A percentile compares a stretch with the other conserved stretches of the same genome.
Conservation (phyloP, 768 basidiomycete genomes). For the Tulasnella sp. region DNA sequence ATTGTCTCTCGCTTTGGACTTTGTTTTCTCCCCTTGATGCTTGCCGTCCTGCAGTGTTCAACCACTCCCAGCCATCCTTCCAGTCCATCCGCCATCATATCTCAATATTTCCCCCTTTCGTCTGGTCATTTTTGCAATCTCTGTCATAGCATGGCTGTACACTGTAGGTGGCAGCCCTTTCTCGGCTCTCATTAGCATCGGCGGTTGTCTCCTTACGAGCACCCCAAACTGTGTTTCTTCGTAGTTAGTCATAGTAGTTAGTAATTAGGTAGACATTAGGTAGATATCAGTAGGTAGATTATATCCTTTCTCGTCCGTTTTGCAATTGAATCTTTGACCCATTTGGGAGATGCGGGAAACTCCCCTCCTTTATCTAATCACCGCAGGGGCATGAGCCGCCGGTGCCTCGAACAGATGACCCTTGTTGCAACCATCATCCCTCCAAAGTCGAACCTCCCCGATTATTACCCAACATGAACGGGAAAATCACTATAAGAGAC, state of each 20-base stretch:
- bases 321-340: background rate
- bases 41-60: background rate
- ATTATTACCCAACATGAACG: background rate
- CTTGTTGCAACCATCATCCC: background rate
- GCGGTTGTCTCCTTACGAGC: constrained; percentile 22
- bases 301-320: background rate
- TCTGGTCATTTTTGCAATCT: constrained; percentile 16
- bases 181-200: constrained; percentile 16
- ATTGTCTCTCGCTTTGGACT: background rate
- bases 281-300: constrained; percentile 2
- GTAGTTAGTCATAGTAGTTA: constrained; percentile 19
- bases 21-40: background rate
- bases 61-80: background rate
- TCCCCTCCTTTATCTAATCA: background rate
- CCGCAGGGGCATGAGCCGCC: background rate
- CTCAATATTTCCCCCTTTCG: background rate
- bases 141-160: constrained; percentile 21
- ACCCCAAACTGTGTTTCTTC: constrained; percentile 8
- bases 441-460: background rate
- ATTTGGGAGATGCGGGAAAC: background rate
- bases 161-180: constrained; percentile 21
- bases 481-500: background rate
- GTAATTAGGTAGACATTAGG: constrained; percentile 15
- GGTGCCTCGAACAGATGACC: background rate
- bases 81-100: background rate